Evolutionary conservation across 768 basidiomycete species (phyloP), one percentile per base, ranked within the genome.

Genomic region (Tricholoma hemisulphureum): DNA sequence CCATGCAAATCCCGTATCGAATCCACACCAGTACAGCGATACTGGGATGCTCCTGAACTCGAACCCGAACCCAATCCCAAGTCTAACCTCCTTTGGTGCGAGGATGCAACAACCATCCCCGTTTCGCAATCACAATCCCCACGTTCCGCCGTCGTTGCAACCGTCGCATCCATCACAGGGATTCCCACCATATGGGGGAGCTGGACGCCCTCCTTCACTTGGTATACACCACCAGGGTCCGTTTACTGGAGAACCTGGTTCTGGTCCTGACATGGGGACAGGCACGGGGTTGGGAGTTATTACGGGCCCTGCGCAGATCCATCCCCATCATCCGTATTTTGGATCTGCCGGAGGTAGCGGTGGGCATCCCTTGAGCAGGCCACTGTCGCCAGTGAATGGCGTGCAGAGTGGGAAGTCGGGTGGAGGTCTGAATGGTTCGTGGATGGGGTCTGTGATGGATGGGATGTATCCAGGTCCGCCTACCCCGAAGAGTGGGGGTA

Each of bases 401-500:
- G 50, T 69, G 35, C 58, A 68, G 11, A 74, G 74, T 49, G 74
- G 73, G 39, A 57, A 60, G 41, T 58, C 63, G 34, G 53, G 59
- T n/a, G 63, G 61, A 7, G 74, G 72, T 50, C 55, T 61, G 16
- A 74, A 74, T 60, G 74, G 74, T 31, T 61, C 66, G 21, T 75
- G 77, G 77, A 69, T 73, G 61, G 74, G 73, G 14, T 67, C 71
- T 61, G 76, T 75, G 6, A 64, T 65, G 61, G 61, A 63, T 24
- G 53, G 61, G 4, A 54, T 67, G 9, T 68, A 69, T 51, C 56
- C 63, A 26, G 58, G 59, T 18, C 46, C 46, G n/a, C 52, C 60
- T 54, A 55, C 46, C 21, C 32, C 64, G 62, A 58, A 65, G 64
- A 58, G 65, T 63, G 21, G 35, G 6, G 64, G 61, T 2, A 61